These are phyloP conservation scores for Stachybotrys elegans DNA, from an alignment of 2,329 filamentous ascomycete species.

Conservation along the genomic window DNA sequence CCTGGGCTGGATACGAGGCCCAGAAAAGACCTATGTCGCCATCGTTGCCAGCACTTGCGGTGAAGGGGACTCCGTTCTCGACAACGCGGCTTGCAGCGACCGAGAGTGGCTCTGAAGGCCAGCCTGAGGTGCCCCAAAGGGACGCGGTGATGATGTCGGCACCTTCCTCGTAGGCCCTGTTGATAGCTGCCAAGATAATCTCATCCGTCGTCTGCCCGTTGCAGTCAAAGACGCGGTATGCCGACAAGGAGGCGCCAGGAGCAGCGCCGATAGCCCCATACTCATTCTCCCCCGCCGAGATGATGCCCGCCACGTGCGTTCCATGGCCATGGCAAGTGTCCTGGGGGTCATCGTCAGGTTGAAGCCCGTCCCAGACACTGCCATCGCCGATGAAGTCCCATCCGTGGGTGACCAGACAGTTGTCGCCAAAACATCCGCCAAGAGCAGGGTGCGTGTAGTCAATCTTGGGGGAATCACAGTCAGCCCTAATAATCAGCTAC, in stretches of 20 bases:
- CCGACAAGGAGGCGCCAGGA: slow-evolving; percentile 44
- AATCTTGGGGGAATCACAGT: too few relatives aligned
- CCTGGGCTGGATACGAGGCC: slow-evolving; percentile 7
- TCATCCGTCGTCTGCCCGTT: slow-evolving; percentile 39
- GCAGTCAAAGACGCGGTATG: slow-evolving; percentile 49
- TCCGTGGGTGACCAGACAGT: slow-evolving; percentile 29
- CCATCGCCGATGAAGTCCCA: slow-evolving; percentile 18
- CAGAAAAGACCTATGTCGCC: slow-evolving; percentile 19
- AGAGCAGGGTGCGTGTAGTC: slow-evolving; percentile 57
- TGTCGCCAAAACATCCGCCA: slow-evolving; percentile 53
- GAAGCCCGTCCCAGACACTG: slow-evolving; percentile 10
- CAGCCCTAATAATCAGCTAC: too few relatives aligned
- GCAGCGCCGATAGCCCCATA: slow-evolving; percentile 49
- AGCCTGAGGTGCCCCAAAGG: slow-evolving; percentile 13
- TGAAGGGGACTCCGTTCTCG: slow-evolving; percentile 12
- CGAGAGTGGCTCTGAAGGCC: slow-evolving; percentile 34
- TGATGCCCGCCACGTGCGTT: slow-evolving; percentile 16
- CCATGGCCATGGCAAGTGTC: slow-evolving; percentile 16
- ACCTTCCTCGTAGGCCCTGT: slow-evolving; percentile 49
- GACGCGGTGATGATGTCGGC: slow-evolving; percentile 21
- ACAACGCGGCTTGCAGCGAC: slow-evolving; percentile 38
- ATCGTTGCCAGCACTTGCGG: slow-evolving; percentile 15
- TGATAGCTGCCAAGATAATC: slow-evolving; percentile 47
- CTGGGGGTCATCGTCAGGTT: slow-evolving; percentile 13
- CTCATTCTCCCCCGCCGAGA: slow-evolving; percentile 18